Base-by-base conservation (phyloP, 345 rosid genomes). In the Camelina hispida region DNA sequence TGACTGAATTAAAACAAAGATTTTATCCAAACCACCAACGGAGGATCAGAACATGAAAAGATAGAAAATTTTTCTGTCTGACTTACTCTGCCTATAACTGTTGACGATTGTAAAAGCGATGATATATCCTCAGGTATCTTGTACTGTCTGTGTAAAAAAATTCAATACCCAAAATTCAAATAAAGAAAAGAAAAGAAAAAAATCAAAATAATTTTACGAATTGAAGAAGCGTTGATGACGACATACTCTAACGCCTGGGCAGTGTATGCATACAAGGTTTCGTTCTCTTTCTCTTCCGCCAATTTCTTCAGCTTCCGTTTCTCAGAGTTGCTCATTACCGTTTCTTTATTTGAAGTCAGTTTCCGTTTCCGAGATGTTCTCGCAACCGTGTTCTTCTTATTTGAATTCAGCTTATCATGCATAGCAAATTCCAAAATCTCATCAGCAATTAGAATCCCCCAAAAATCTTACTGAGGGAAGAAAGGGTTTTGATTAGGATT, bases 251-350 rank as follows among this genome's bases (percentile, higher is more conserved):
- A 77, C 11, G 72, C 69, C 71, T 86, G 84, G 6, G 81, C 77
- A 68, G 87, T 84, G 82, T 82, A 81, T 0, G 84, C 75, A 46
- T 72, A 83, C 60, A 93, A 62, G 66, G 55, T 37, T 48, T 68
- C 73, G 71, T 66, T 85, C 79, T 83, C 82, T 61, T 89, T 88
- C 23, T 87, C 97, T 83, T 91, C 93, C 86, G 85, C 92, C 61
- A 91, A 44, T 86, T 91, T 89, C 87, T 87, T 87, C 79, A 89
- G 68, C 77, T 88, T 91, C 50, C 89, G 85, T 77, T 84, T 78
- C 82, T 82, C 90, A 15, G 88, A 87, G 70, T 89, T 90, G 83
- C 93, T 86, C 42, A 78, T 15, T 12, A 47, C 69, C 4, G 78
- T 72, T 10, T 30, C 68, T 42, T 68, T 57, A 43, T 66, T 73